Base-by-base conservation (phyloP, 768 basidiomycete species). In the Trametes cubensis region DNA sequence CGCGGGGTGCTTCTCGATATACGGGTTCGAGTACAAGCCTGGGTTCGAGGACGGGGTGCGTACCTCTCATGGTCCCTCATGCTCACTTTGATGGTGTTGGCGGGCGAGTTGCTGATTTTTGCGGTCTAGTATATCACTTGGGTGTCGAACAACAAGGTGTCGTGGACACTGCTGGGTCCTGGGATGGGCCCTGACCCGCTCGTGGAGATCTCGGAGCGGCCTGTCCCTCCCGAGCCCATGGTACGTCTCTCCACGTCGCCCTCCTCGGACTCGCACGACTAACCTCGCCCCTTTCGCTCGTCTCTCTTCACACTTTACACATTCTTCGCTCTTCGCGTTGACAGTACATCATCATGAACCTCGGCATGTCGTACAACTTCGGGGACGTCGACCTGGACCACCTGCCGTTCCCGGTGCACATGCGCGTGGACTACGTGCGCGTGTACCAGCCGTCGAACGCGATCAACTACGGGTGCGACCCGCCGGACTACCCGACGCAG, bases 371-470 rank as follows among this genome's bases (percentile, higher is more conserved):
- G 4, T 75, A 78, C 55, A 91, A 89, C 73, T 97, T 97, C 68
- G 88, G 86, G 13, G 66, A 73, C 4, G 85, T 95, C 53, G 88
- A 97, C 75, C 79, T 92, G 52, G 74, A 81, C 18, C 79, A 88
- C 61, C 77, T 96, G 21, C 77, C 75, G 18, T 94, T 92, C 76
- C 94, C 94, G 8, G 70, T 75, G 59, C 72, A 78, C 72, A 87
- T 97, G 91, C 79, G 77, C 50, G 79, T 96, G 44, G 93, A 97
- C 71, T 97, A 89, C 77, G 85, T 98, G 57, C 85, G 95, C 23
- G 91, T 98, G 8, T 98, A 97, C 74, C 95, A 97, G 71, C 85
- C 85, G 3, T 77, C 81, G 69, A 73, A 84, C 63, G 71, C 80
- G 30, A 79, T 85, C 60, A 95, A 94, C 71, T 80, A 93, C 54